These are phyloP conservation scores for Dimargaris xerosporica DNA, from an alignment of 192 early-diverging fungal genomes.

Conservation along the genomic window DNA sequence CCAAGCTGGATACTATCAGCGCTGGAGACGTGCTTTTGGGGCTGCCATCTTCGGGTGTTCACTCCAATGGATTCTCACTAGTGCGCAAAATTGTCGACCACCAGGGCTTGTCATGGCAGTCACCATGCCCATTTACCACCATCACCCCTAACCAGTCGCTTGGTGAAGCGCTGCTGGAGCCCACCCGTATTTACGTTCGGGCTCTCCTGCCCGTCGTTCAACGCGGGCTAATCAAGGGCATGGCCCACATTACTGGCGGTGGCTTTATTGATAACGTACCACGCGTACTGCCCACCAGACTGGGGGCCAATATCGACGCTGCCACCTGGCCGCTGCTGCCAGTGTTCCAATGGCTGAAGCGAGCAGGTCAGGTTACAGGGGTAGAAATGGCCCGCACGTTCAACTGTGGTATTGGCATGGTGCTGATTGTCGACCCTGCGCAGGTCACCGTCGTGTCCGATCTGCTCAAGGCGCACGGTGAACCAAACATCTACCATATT, in stretches of 20 bases:
- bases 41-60: slow-evolving; percentile 87
- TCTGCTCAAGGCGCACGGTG: slow-evolving; percentile 42
- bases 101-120: slow-evolving; percentile 54
- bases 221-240: slow-evolving; percentile 70
- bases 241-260: slow-evolving; percentile 98
- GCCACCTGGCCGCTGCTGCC: slow-evolving; percentile 61
- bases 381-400: slow-evolving; percentile 93
- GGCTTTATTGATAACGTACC: slow-evolving; percentile 98
- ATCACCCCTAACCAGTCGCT: slow-evolving; percentile 31
- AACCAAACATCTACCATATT: slow-evolving; percentile 49
- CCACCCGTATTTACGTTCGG: slow-evolving; percentile 93
- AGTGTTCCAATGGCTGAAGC: slow-evolving; percentile 93
- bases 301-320: slow-evolving; percentile 76
- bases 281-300: slow-evolving; percentile 69
- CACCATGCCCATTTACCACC: slow-evolving; percentile 70
- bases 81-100: slow-evolving; percentile 77
- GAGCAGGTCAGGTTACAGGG: slow-evolving; percentile 40
- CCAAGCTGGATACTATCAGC: slow-evolving; percentile 57
- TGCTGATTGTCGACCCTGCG: slow-evolving; percentile 58
- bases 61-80: slow-evolving; percentile 98
- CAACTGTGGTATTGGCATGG: slow-evolving; percentile 99
- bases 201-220: slow-evolving; percentile 72
- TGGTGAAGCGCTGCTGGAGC: slow-evolving; percentile 75
- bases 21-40: slow-evolving; percentile 79
- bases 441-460: slow-evolving; percentile 42